Conservation (phyloP, 495 filamentous ascomycete genomes). For the Aspergillus carlsbadensis region DNA sequence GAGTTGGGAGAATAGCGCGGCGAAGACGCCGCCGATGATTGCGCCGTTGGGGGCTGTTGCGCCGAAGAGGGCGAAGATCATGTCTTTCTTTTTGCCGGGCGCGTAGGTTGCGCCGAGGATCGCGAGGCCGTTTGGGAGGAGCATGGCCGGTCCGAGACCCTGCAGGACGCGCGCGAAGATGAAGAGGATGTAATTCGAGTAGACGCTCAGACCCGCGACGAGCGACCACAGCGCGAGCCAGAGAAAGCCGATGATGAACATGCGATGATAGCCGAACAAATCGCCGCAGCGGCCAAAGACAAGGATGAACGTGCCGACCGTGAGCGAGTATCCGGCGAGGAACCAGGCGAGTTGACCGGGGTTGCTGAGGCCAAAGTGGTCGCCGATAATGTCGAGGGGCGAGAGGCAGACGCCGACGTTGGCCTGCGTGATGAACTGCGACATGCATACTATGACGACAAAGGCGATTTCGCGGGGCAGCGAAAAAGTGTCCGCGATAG, state of each 20-base stretch:
- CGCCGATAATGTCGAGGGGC: slow-evolving; percentile 45
- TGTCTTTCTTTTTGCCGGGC: slow-evolving; percentile 55
- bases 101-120: slow-evolving; percentile 58
- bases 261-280: slow-evolving; percentile 54
- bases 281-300: slow-evolving; percentile 61
- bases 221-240: slow-evolving; percentile 61
- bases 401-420: slow-evolving; percentile 33
- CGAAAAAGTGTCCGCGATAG: slow-evolving; percentile 24
- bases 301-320: slow-evolving; percentile 65
- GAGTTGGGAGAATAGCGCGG: slow-evolving; percentile 48
- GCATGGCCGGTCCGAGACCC: slow-evolving; percentile 60
- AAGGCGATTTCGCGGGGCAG: slow-evolving; percentile 26
- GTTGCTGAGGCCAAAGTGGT: slow-evolving; percentile 41
- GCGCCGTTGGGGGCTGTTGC: slow-evolving; percentile 58
- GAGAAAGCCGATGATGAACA: slow-evolving; percentile 55
- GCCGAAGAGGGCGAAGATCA: slow-evolving; percentile 65
- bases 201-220: slow-evolving; percentile 51
- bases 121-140: slow-evolving; percentile 63
- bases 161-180: slow-evolving; percentile 58
- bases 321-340: slow-evolving; percentile 57
- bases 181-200: slow-evolving; percentile 53
- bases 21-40: slow-evolving; percentile 50
- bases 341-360: slow-evolving; percentile 51
- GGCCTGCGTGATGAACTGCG: slow-evolving; percentile 36
- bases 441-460: slow-evolving; percentile 31